These are phyloP conservation scores for Falciphora oryzae DNA, from an alignment of 2,329 filamentous ascomycete genomes.

Conservation along the genomic window DNA sequence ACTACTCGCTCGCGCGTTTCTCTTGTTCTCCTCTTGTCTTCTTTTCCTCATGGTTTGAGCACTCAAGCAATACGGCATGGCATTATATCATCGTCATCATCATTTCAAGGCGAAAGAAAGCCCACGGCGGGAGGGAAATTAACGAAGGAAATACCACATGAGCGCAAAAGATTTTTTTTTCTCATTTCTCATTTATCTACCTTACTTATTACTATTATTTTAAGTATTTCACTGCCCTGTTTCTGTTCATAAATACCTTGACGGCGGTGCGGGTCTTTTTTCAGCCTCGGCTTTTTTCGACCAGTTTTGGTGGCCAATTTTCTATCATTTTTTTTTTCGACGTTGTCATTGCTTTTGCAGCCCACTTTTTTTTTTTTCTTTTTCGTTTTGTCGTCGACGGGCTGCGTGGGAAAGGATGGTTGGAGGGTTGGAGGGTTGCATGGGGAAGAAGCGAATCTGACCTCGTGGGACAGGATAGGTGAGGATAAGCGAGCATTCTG, in stretches of 20 bases:
- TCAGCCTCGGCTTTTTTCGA: too few relatives aligned
- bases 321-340: neutral
- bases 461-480: too few relatives aligned
- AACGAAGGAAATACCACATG: slow-evolving; percentile 1
- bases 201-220: neutral
- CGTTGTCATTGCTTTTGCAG: too few relatives aligned
- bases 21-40: neutral
- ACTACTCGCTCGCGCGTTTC: neutral
- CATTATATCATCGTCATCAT: slow-evolving; percentile 1
- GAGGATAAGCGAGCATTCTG: neutral
- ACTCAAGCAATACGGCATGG: slow-evolving; percentile 8
- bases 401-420: too few relatives aligned
- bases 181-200: neutral
- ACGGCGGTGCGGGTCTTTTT: neutral
- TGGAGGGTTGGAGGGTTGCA: too few relatives aligned
- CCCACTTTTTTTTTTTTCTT: neutral
- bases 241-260: neutral
- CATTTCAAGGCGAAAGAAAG: neutral
- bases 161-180: neutral
- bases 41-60: slow-evolving; percentile 10
- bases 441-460: too few relatives aligned
- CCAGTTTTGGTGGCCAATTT: neutral
- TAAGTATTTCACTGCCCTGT: too few relatives aligned
- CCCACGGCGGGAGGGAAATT: neutral
- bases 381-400: neutral